These are phyloP conservation scores for Phialemonium atrogriseum DNA, from an alignment of 2,329 filamentous ascomycete genomes.

Conservation along the genomic window DNA sequence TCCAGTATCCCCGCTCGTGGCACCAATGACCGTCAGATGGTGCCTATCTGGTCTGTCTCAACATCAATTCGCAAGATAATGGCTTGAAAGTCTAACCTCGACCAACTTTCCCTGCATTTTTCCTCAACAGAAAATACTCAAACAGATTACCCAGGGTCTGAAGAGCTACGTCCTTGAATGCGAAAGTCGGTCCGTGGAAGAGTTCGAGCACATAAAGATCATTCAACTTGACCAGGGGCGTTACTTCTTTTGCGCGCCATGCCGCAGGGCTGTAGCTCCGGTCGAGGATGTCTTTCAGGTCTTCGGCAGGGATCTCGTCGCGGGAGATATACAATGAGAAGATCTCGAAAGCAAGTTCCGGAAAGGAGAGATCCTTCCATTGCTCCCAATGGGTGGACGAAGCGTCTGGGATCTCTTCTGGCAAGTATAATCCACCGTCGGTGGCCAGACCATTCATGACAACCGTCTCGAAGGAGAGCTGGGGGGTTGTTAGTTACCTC, in stretches of 20 bases:
- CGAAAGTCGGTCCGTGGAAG: slow-evolving; percentile 92
- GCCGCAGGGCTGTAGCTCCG: slow-evolving; percentile 85
- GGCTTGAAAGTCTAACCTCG: slow-evolving; percentile 32
- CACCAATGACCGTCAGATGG: slow-evolving; percentile 78
- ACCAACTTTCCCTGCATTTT: slow-evolving; percentile 61
- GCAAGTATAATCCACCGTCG: slow-evolving; percentile 85
- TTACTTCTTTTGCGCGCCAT: slow-evolving; percentile 72
- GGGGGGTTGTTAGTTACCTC: too few relatives aligned
- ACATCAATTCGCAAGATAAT: too few relatives aligned
- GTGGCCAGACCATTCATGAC: slow-evolving; percentile 81
- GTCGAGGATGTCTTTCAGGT: slow-evolving; percentile 76
- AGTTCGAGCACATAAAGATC: slow-evolving; percentile 80
- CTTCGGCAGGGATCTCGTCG: slow-evolving; percentile 69
- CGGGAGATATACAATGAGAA: slow-evolving; percentile 81
- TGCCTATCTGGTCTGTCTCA: slow-evolving; percentile 57
- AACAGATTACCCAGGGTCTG: slow-evolving; percentile 96
- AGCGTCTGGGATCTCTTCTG: slow-evolving; percentile 63
- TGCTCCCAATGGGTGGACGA: slow-evolving; percentile 37
- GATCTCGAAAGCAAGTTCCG: slow-evolving; percentile 76
- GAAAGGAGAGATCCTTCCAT: slow-evolving; percentile 74
- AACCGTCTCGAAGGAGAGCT: slow-evolving; percentile 87
- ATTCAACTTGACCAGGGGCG: slow-evolving; percentile 72
- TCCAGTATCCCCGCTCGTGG: slow-evolving; percentile 78
- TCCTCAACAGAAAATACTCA: slow-evolving; percentile 73
- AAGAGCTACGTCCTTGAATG: slow-evolving; percentile 91